phyloP scores from a whole-genome alignment of 2,329 filamentous ascomycete genomes.

The Aspergillus melleus region DNA sequence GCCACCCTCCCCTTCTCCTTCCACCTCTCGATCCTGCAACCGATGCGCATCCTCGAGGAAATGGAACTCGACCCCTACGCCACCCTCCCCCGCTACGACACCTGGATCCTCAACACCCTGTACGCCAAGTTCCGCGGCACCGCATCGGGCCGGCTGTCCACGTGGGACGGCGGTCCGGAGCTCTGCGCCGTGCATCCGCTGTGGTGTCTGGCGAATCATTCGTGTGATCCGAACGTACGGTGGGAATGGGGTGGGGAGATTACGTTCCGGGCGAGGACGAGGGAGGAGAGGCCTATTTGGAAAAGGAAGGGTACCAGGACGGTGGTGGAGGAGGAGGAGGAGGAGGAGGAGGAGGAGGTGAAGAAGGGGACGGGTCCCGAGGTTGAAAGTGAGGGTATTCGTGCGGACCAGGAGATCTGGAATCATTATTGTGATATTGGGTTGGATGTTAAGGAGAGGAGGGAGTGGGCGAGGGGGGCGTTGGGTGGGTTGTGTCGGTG shows the following conservation, averaged over 20 bases:
- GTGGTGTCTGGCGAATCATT: slow-evolving; percentile 96
- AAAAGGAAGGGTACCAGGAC: slow-evolving; percentile 24
- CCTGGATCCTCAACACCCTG: slow-evolving; percentile 78
- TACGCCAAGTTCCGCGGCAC: slow-evolving; percentile 93
- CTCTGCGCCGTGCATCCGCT: slow-evolving; percentile 91
- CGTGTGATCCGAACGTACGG: slow-evolving; percentile 88
- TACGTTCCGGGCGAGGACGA: slow-evolving; percentile 36
- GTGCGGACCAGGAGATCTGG: slow-evolving; percentile 77
- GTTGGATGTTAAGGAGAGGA: slow-evolving; percentile 72
- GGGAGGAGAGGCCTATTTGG: slow-evolving; percentile 40
- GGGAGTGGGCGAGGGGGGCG: slow-evolving; percentile 86
- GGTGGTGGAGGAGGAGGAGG: background rate
- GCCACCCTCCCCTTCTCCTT: slow-evolving; percentile 61
- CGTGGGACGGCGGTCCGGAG: slow-evolving; percentile 78
- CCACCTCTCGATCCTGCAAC: slow-evolving; percentile 58
- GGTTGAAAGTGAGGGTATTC: slow-evolving; percentile 51
- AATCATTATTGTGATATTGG: slow-evolving; percentile 93
- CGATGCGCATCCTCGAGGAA: slow-evolving; percentile 62
- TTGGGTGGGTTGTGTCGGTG: slow-evolving; percentile 90
- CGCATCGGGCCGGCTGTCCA: slow-evolving; percentile 79
- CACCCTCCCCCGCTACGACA: slow-evolving; percentile 43
- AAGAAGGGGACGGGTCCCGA: too few relatives aligned
- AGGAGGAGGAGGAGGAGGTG: too few relatives aligned
- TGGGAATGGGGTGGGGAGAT: slow-evolving; percentile 78
- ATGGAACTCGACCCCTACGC: slow-evolving; percentile 63